A percentile compares a stretch with the other conserved stretches of the same genome.
phyloP scores from a whole-genome alignment of 208 protist species.

The Trypanosoma vivax region DNA sequence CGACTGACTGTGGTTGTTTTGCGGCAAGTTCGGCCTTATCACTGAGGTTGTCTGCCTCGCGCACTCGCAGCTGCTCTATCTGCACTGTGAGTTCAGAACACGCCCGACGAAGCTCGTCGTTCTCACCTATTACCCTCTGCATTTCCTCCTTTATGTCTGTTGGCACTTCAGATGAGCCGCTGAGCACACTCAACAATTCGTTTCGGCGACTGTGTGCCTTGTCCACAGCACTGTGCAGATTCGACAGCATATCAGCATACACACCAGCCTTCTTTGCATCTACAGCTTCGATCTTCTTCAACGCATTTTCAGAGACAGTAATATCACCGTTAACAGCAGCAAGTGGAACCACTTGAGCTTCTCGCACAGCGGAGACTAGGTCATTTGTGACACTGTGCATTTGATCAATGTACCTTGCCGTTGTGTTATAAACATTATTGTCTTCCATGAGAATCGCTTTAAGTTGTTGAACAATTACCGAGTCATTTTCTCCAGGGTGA shows the following conservation, averaged over 20 bases:
- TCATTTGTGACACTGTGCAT: slow-evolving; percentile 10
- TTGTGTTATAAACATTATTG: slow-evolving; percentile 9
- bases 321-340: slow-evolving; percentile 14
- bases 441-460: slow-evolving; percentile 18
- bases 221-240: slow-evolving; percentile 8
- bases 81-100: background rate
- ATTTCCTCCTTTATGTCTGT: slow-evolving; percentile 24
- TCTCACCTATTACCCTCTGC: slow-evolving; percentile 18
- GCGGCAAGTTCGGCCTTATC: slow-evolving; percentile 8
- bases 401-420: slow-evolving; percentile 9
- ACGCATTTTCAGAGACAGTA: background rate
- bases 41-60: slow-evolving; percentile 2
- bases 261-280: slow-evolving; percentile 11
- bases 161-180: slow-evolving; percentile 3
- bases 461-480: slow-evolving; percentile 21
- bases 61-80: slow-evolving; percentile 6
- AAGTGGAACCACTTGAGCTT: slow-evolving; percentile 18
- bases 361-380: slow-evolving; percentile 17
- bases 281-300: slow-evolving; percentile 20
- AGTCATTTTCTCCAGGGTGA: slow-evolving; percentile 9
- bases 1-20: background rate
- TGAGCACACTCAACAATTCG: slow-evolving; percentile 11
- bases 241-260: slow-evolving; percentile 21
- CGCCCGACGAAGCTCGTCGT: slow-evolving; percentile 19
- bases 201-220: slow-evolving; percentile 18